These are phyloP conservation scores for Mycena galericulata DNA, from an alignment of 768 basidiomycete species.

Conservation along the genomic window DNA sequence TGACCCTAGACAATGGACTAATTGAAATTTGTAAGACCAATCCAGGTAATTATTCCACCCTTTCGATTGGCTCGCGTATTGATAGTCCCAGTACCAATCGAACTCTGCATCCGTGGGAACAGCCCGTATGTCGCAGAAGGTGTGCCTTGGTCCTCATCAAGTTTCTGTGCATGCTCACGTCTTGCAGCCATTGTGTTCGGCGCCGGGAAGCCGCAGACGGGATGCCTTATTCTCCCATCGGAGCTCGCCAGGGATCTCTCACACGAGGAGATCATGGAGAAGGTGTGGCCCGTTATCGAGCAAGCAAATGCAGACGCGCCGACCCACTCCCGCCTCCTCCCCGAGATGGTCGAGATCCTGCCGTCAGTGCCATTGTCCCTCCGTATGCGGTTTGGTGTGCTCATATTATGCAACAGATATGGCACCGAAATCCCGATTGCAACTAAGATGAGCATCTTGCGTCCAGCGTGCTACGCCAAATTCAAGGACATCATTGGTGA, in stretches of 20 bases:
- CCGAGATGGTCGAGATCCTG: slow-evolving; percentile 64
- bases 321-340: slow-evolving; percentile 62
- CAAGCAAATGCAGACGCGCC: slow-evolving; percentile 65
- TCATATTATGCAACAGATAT: slow-evolving; percentile 30
- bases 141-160: neutral
- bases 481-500: slow-evolving; percentile 60
- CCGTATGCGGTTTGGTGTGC: neutral
- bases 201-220: slow-evolving; percentile 59
- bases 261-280: slow-evolving; percentile 42
- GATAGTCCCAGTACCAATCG: slow-evolving; percentile 55
- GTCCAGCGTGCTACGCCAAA: slow-evolving; percentile 62
- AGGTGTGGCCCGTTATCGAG: slow-evolving; percentile 58
- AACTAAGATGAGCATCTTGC: slow-evolving; percentile 63
- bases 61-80: neutral
- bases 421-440: slow-evolving; percentile 62
- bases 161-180: neutral
- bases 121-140: slow-evolving; percentile 59
- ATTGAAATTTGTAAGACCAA: no score
- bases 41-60: slow-evolving; percentile 42
- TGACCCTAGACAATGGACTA: no score
- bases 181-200: slow-evolving; percentile 63
- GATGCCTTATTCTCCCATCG: slow-evolving; percentile 63
- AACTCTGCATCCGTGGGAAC: slow-evolving; percentile 62
- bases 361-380: slow-evolving; percentile 45
- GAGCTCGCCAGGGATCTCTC: slow-evolving; percentile 47